Evolutionary conservation across 352 stramenopile genomes (phyloP).

Genomic region (Thraustotheca clavata): DNA sequence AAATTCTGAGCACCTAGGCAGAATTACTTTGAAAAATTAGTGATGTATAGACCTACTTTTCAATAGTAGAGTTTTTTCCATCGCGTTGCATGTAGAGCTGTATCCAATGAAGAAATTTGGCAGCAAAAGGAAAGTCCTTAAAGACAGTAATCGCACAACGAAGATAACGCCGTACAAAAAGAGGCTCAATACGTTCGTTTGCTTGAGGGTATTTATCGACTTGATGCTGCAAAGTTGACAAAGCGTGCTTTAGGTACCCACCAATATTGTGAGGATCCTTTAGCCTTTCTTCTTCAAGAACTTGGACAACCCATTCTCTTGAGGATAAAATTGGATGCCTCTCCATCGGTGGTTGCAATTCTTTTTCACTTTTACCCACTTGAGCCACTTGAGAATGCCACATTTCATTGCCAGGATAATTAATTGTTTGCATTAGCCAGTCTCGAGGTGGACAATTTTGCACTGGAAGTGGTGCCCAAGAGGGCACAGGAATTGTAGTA

Average conservation of each 20-base stretch:
- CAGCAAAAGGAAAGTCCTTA: not conserved
- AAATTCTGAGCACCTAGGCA: not conserved
- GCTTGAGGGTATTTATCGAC: too few species aligned
- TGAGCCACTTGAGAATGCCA: not conserved
- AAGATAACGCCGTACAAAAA: not conserved
- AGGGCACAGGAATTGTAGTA: not conserved
- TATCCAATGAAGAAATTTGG: constrained; percentile 12
- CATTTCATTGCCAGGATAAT: not conserved
- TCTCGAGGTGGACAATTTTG: not conserved
- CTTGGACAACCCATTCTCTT: not conserved
- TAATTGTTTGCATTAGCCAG: constrained; percentile 6
- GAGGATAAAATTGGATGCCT: not conserved
- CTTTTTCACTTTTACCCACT: not conserved
- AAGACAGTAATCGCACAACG: not conserved
- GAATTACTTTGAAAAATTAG: too few species aligned
- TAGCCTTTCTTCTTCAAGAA: not conserved
- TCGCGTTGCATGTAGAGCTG: not conserved
- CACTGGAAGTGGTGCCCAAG: not conserved
- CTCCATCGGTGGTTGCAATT: not conserved
- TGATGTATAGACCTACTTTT: not conserved
- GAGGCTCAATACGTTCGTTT: too few species aligned
- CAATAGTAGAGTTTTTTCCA: not conserved
- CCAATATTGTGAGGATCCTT: not conserved
- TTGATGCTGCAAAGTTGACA: too few species aligned
- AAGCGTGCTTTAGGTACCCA: too few species aligned